phyloP scores from a whole-genome alignment of 441 rosid species.

The Aleurites moluccanus region DNA sequence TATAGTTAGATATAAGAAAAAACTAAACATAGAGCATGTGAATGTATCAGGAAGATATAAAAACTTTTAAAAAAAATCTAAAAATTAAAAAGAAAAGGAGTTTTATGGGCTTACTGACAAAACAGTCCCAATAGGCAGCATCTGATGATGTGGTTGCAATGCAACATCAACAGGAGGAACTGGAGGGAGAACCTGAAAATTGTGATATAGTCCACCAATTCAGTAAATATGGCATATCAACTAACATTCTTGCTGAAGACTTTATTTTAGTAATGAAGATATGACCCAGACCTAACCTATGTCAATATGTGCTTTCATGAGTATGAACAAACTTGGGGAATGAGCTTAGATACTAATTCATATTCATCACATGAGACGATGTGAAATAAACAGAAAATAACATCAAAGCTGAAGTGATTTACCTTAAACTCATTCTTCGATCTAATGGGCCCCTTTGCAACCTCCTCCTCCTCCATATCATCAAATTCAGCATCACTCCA shows the following conservation, averaged over 20 bases:
- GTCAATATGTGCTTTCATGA: background rate
- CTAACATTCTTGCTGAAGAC: too few species aligned
- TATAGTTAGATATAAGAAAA: background rate
- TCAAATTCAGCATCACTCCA: constrained; percentile 48
- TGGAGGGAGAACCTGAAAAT: constrained; percentile 72
- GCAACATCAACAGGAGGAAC: constrained; percentile 69
- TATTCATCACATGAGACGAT: background rate
- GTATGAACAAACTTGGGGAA: background rate
- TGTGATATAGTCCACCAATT: constrained; percentile 3
- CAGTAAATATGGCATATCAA: background rate
- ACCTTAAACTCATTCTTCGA: constrained; percentile 91
- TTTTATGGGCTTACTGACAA: constrained; percentile 55
- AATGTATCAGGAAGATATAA: constrained; percentile 10
- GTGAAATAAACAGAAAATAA: background rate
- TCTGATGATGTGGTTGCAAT: constrained; percentile 64
- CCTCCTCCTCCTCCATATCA: constrained; percentile 30
- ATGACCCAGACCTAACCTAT: background rate
- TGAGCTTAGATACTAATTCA: background rate
- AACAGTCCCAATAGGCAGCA: constrained; percentile 76
- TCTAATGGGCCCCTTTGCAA: constrained; percentile 53
- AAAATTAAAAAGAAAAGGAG: background rate
- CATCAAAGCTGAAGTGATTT: constrained; percentile 16
- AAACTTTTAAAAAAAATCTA: background rate
- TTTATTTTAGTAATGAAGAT: background rate
- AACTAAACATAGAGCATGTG: constrained; percentile 11